Conservation (phyloP, 1,284 basidiomycete species). For the Malassezia slooffiae region DNA sequence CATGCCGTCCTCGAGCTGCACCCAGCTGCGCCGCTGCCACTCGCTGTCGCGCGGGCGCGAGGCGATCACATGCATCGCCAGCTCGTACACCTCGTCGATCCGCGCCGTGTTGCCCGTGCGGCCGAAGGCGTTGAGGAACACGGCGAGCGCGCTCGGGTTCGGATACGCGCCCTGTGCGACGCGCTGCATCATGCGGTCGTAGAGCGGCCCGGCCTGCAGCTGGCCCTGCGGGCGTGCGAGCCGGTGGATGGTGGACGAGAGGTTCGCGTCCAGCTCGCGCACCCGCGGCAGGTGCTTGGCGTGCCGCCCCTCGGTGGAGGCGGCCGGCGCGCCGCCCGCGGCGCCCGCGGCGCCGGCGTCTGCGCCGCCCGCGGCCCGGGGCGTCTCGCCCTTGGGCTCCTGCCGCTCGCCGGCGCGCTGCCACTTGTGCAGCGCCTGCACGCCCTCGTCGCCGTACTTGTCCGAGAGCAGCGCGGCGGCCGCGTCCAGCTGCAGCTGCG, state of each 20-base stretch:
- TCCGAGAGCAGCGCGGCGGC: not conserved
- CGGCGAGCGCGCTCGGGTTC: constrained; percentile 22
- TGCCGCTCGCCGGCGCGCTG: not conserved
- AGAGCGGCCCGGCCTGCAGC: constrained; percentile 5
- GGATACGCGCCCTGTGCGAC: constrained; percentile 5
- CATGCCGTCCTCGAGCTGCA: constrained; percentile 35
- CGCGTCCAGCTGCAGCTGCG: not conserved
- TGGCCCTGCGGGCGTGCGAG: constrained; percentile 12
- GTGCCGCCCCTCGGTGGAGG: not conserved
- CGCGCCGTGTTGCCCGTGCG: constrained; percentile 52
- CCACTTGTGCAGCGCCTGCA: constrained; percentile 2
- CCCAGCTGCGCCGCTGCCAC: constrained; percentile 49
- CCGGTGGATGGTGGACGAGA: not conserved
- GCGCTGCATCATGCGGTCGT: constrained; percentile 2
- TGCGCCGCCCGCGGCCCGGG: not conserved
- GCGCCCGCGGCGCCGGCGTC: not conserved
- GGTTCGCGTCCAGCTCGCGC: not conserved
- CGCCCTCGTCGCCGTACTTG: constrained; percentile 9
- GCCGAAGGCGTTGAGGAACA: constrained; percentile 31
- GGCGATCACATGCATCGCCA: constrained; percentile 41
- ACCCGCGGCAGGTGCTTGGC: constrained; percentile 3
- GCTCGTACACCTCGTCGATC: constrained; percentile 52
- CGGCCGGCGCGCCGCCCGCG: not conserved
- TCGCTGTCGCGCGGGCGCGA: constrained; percentile 25
- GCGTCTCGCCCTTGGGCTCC: too few relatives aligned